Evolutionary conservation across 805 yeast species (phyloP).

Genomic region (Zygoascus tannicola): DNA sequence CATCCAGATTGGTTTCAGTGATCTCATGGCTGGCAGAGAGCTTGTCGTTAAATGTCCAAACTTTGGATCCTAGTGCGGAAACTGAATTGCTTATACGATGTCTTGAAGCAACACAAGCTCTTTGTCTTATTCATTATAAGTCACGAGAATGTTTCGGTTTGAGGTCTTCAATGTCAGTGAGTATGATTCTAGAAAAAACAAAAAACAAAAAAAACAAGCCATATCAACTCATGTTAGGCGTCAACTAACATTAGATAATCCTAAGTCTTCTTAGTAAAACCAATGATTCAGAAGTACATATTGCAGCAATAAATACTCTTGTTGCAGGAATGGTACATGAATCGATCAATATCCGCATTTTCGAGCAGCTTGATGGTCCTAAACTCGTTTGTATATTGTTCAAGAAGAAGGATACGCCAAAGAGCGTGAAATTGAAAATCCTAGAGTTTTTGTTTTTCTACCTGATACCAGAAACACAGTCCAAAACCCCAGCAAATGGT

Average conservation of each 20-base stretch:
- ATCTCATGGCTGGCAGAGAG: slow-evolving; percentile 19
- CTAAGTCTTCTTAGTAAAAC: background rate
- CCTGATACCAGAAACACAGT: slow-evolving; percentile 47
- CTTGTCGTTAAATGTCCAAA: no score
- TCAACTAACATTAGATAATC: background rate
- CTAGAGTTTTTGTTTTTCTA: slow-evolving; percentile 65
- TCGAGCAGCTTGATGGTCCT: slow-evolving; percentile 51
- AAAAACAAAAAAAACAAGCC: no score
- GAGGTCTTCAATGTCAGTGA: slow-evolving; percentile 31
- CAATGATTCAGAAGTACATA: slow-evolving; percentile 22
- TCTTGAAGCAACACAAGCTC: slow-evolving; percentile 45
- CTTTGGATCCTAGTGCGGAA: slow-evolving; percentile 1
- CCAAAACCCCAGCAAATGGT: slow-evolving; percentile 12
- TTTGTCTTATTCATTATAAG: slow-evolving; percentile 47
- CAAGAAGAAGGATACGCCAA: slow-evolving; percentile 33
- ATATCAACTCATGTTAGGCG: slow-evolving; percentile 12
- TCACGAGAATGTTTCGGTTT: slow-evolving; percentile 43
- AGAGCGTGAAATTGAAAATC: slow-evolving; percentile 50
- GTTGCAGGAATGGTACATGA: slow-evolving; percentile 51
- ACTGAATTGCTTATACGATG: slow-evolving; percentile 5
- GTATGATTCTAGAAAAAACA: slow-evolving; percentile 21
- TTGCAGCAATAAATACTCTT: slow-evolving; percentile 41
- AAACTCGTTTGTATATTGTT: slow-evolving; percentile 40
- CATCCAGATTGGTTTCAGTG: slow-evolving; percentile 29
- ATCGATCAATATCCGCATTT: slow-evolving; percentile 46